phyloP scores from a whole-genome alignment of 306 rosid genomes.

The Oxytropis ochrocephala region DNA sequence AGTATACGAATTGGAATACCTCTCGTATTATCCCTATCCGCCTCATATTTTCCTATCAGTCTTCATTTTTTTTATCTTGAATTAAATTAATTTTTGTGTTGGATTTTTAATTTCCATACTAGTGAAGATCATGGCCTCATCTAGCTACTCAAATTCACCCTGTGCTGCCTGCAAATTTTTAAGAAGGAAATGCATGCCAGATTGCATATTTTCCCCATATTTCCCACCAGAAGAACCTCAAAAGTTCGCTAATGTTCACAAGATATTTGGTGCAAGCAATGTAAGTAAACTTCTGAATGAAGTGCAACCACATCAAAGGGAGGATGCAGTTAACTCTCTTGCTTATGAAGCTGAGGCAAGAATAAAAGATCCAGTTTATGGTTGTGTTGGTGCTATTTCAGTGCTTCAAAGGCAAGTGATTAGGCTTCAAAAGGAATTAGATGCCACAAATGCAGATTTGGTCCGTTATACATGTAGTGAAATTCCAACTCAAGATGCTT shows the following conservation, averaged over 20 bases:
- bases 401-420: conserved; percentile 81
- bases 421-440: conserved; percentile 82
- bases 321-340: conserved; percentile 86
- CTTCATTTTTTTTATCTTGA: too few species aligned
- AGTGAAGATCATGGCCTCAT: conserved; percentile 11
- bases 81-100: neutral
- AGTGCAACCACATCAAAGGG: conserved; percentile 74
- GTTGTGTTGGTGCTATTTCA: conserved; percentile 83
- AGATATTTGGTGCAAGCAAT: conserved; percentile 89
- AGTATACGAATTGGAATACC: too few species aligned
- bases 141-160: conserved; percentile 35
- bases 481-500: conserved; percentile 21
- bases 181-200: conserved; percentile 38
- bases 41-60: too few species aligned
- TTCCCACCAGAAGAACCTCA: conserved; percentile 36
- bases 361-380: conserved; percentile 79
- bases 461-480: conserved; percentile 52
- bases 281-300: conserved; percentile 81
- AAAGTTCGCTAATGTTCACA: conserved; percentile 47
- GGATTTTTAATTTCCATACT: neutral
- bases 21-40: too few species aligned
- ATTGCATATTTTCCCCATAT: conserved; percentile 33
- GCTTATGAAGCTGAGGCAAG: conserved; percentile 93
- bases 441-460: conserved; percentile 73
- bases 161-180: conserved; percentile 37